These are phyloP conservation scores for Herpotrichia juniperi DNA, from an alignment of 2,329 filamentous ascomycete genomes.

Conservation along the genomic window DNA sequence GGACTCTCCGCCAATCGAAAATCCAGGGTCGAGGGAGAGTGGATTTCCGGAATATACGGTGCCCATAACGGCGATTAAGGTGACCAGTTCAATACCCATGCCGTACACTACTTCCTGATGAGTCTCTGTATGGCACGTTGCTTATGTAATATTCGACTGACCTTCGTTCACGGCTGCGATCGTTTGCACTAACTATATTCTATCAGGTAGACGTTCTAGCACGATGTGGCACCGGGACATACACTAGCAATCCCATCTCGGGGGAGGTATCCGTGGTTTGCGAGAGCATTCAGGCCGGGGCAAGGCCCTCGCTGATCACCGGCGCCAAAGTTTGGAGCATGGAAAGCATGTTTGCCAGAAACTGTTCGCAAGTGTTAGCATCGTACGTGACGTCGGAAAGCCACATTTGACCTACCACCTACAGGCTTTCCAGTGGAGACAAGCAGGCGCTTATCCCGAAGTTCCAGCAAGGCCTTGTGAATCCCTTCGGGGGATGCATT, in stretches of 20 bases:
- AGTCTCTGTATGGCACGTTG: background rate
- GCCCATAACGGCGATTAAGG: constrained; percentile 48
- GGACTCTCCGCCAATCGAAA: constrained; percentile 57
- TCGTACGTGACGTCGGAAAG: background rate
- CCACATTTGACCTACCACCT: background rate
- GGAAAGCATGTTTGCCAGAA: background rate
- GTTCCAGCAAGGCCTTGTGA: too few relatives aligned
- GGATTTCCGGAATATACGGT: constrained; percentile 58
- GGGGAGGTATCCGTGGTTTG: constrained; percentile 17
- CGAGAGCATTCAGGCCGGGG: constrained; percentile 17
- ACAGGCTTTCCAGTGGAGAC: background rate
- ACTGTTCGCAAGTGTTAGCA: background rate
- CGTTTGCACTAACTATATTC: background rate
- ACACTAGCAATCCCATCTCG: constrained; percentile 9
- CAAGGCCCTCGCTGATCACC: constrained; percentile 15
- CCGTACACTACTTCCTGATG: background rate
- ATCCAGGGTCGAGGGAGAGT: constrained; percentile 55
- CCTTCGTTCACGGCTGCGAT: background rate
- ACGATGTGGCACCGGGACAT: too few relatives aligned
- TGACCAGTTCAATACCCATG: too few relatives aligned
- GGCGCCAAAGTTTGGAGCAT: background rate
- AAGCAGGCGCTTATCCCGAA: background rate
- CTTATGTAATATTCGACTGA: background rate
- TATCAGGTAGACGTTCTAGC: background rate
- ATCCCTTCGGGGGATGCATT: too few relatives aligned